These are phyloP conservation scores for Biscogniauxia marginata DNA, from an alignment of 2,329 filamentous ascomycete genomes.

Conservation along the genomic window DNA sequence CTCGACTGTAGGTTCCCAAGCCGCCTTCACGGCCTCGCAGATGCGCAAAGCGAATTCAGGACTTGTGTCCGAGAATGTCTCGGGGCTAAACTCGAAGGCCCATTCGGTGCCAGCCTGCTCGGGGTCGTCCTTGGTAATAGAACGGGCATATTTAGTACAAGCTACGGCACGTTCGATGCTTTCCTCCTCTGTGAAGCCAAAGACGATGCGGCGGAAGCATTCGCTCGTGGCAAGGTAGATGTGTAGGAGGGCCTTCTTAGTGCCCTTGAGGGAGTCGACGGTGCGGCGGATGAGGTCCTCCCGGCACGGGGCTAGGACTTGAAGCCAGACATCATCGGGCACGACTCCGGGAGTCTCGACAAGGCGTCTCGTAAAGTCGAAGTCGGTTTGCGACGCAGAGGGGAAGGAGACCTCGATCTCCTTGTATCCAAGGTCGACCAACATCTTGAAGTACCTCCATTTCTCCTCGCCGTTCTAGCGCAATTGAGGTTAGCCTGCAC, in stretches of 20 bases:
- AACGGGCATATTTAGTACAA: constrained; percentile 83
- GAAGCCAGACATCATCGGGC: constrained; percentile 86
- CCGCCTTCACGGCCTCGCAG: constrained; percentile 90
- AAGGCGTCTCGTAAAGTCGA: constrained; percentile 86
- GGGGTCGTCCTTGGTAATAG: constrained; percentile 80
- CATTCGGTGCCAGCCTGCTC: constrained; percentile 59
- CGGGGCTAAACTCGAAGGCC: constrained; percentile 81
- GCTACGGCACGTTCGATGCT: constrained; percentile 77
- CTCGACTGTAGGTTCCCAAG: constrained; percentile 80
- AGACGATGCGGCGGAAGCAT: constrained; percentile 90
- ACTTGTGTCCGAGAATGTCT: constrained; percentile 87
- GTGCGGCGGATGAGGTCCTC: constrained; percentile 87
- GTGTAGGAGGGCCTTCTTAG: constrained; percentile 92
- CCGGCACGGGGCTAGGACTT: constrained; percentile 89
- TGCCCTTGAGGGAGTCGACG: constrained; percentile 81
- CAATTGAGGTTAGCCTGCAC: constrained; percentile 9
- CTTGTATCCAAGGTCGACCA: constrained; percentile 89
- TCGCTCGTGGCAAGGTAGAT: constrained; percentile 95
- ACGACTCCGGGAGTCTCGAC: constrained; percentile 80
- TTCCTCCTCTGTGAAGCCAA: constrained; percentile 81
- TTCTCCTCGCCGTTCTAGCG: constrained; percentile 87
- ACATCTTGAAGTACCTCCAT: constrained; percentile 92
- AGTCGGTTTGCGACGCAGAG: constrained; percentile 91
- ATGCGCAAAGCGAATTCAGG: constrained; percentile 80
- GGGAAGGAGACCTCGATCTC: constrained; percentile 97